phyloP scores from a whole-genome alignment of 768 basidiomycete genomes.

The Rhizopogon sp. region DNA sequence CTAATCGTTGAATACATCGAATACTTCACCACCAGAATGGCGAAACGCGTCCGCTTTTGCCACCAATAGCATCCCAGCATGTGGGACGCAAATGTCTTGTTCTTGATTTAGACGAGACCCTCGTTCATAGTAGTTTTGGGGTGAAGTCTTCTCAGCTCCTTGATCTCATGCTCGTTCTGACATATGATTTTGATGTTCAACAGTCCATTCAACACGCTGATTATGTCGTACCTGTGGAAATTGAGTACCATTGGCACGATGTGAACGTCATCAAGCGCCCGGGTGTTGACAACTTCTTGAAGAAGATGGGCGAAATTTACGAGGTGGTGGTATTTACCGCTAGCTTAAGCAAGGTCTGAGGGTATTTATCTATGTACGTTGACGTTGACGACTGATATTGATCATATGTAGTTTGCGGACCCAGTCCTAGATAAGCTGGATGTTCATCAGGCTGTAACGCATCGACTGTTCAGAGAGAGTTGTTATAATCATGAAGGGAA shows the following conservation, averaged over 20 bases:
- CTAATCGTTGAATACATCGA: not conserved
- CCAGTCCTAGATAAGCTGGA: slow-evolving; percentile 93
- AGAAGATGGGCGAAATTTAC: slow-evolving; percentile 93
- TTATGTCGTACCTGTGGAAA: slow-evolving; percentile 94
- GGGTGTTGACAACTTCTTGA: slow-evolving; percentile 93
- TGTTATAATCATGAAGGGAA: slow-evolving; percentile 95
- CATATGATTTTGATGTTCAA: not conserved
- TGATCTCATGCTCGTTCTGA: slow-evolving; percentile 7
- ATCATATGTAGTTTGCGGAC: slow-evolving; percentile 75
- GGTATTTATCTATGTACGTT: slow-evolving; percentile 13
- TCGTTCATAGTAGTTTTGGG: slow-evolving; percentile 93
- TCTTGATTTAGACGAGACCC: slow-evolving; percentile 91
- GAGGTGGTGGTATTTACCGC: slow-evolving; percentile 95
- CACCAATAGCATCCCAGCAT: slow-evolving; percentile 67
- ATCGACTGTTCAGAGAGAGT: slow-evolving; percentile 89
- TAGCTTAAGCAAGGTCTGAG: slow-evolving; percentile 78
- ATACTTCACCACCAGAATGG: slow-evolving; percentile 55
- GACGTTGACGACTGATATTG: not conserved
- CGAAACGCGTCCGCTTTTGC: slow-evolving; percentile 72
- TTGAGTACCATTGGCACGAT: slow-evolving; percentile 92
- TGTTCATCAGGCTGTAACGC: slow-evolving; percentile 77
- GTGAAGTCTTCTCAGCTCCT: slow-evolving; percentile 36
- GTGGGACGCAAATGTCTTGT: slow-evolving; percentile 86
- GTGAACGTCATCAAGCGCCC: slow-evolving; percentile 95
- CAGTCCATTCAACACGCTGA: slow-evolving; percentile 86